Percentiles rank a stretch among this genome's conserved stretches.
These are phyloP conservation scores for Blastomyces emzantsi DNA, from an alignment of 2,329 filamentous ascomycete species.

Conservation along the genomic window DNA sequence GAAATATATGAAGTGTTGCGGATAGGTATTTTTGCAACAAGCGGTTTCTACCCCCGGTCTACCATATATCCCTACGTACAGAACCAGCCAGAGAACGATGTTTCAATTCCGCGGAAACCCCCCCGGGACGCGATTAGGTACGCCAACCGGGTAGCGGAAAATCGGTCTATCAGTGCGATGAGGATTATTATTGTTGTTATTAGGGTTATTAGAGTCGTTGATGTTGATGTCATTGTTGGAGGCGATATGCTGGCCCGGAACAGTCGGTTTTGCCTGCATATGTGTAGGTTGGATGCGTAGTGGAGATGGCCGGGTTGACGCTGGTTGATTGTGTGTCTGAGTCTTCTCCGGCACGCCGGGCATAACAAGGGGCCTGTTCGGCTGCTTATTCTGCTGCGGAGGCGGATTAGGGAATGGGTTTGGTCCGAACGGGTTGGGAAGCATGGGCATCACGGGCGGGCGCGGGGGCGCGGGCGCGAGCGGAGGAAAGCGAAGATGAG, in stretches of 20 bases:
- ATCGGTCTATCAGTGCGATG: not conserved
- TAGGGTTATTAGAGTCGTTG: not conserved
- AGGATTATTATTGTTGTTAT: not conserved
- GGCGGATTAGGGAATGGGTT: too few species aligned
- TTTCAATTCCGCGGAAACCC: not conserved
- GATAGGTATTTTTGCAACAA: too few species aligned
- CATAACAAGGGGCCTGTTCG: not conserved
- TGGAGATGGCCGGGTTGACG: not conserved
- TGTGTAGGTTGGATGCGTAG: not conserved
- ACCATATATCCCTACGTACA: not conserved
- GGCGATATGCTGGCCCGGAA: not conserved
- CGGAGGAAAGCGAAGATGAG: not conserved
- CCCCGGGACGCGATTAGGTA: not conserved
- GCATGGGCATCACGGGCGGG: not conserved
- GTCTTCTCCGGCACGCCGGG: not conserved
- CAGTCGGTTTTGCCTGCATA: not conserved
- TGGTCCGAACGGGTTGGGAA: not conserved
- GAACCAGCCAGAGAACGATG: not conserved
- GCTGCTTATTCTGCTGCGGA: not conserved
- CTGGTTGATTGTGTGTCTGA: not conserved
- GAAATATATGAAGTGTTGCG: not conserved
- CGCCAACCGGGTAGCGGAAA: not conserved
- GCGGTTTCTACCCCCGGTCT: not conserved
- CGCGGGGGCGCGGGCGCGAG: not conserved
- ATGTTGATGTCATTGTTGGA: not conserved